Conservation (phyloP, 352 stramenopile species). For the Thalassiosira tumida region DNA sequence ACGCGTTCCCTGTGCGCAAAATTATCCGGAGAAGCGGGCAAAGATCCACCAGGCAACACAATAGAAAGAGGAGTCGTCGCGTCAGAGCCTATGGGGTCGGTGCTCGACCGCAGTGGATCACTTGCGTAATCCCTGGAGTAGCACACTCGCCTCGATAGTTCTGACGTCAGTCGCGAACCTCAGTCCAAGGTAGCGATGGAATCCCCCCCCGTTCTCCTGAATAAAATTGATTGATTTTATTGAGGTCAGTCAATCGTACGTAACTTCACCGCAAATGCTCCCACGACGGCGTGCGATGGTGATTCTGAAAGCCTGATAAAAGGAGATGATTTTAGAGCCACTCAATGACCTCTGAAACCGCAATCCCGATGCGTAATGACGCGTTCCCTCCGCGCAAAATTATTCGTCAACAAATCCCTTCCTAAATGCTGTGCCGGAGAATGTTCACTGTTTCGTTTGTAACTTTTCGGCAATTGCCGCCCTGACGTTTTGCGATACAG, state of each 20-base stretch:
- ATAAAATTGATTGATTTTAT: no score
- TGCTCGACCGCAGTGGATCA: no score
- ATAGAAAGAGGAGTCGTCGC: no score
- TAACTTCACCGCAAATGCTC: not conserved
- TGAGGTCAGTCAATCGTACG: no score
- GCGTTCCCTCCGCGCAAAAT: not conserved
- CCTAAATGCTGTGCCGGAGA: not conserved
- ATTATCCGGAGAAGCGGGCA: no score
- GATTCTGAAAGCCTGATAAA: constrained; percentile 13
- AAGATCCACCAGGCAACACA: no score
- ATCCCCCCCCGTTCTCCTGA: no score
- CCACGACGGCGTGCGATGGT: not conserved
- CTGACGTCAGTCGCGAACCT: no score
- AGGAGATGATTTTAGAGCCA: not conserved
- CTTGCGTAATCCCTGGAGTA: no score
- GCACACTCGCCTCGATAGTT: no score
- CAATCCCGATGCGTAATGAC: not conserved
- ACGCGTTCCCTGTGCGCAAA: not conserved
- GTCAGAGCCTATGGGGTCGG: no score
- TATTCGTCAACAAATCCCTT: not conserved
- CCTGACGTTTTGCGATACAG: not conserved
- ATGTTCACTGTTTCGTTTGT: not conserved
- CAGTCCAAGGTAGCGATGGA: no score
- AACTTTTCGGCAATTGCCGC: not conserved
- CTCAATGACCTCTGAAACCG: not conserved